Evolutionary conservation across 495 filamentous ascomycete species (phyloP).

Genomic region (Penicillium psychrofluorescens): DNA sequence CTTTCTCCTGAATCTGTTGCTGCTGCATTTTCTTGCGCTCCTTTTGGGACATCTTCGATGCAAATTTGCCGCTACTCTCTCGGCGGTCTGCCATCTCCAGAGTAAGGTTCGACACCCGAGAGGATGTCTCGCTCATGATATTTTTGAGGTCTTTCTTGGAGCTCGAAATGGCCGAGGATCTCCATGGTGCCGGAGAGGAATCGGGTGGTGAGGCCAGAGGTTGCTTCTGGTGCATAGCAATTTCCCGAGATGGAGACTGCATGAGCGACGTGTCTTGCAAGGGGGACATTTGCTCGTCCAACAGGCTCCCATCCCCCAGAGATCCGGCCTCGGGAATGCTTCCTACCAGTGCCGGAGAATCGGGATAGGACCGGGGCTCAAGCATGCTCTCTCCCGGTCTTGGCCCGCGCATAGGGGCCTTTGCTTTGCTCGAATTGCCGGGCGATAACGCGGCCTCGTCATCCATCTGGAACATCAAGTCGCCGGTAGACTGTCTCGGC

Average conservation of each 20-base stretch:
- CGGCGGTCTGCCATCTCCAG: slow-evolving; percentile 52
- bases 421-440: slow-evolving; percentile 22
- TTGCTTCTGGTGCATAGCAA: slow-evolving; percentile 15
- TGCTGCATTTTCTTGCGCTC: slow-evolving; percentile 81
- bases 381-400: slow-evolving; percentile 6
- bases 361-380: slow-evolving; percentile 16
- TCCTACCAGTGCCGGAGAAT: slow-evolving; percentile 22
- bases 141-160: slow-evolving; percentile 71
- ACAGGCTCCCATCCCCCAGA: slow-evolving; percentile 19
- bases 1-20: slow-evolving; percentile 51
- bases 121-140: slow-evolving; percentile 73
- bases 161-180: slow-evolving; percentile 42
- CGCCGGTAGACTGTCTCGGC: slow-evolving; percentile 55
- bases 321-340: slow-evolving; percentile 24
- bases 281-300: slow-evolving; percentile 31
- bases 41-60: slow-evolving; percentile 72
- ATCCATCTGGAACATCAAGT: slow-evolving; percentile 93
- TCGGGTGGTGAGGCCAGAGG: slow-evolving; percentile 7
- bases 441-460: slow-evolving; percentile 50
- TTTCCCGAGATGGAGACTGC: slow-evolving; percentile 21
- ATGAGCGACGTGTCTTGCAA: slow-evolving; percentile 10
- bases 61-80: slow-evolving; percentile 23
- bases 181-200: slow-evolving; percentile 49
- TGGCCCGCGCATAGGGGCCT: slow-evolving; percentile 18
- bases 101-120: slow-evolving; percentile 61